Conservation (phyloP, 805 yeast genomes). For the Ogataea henricii region DNA sequence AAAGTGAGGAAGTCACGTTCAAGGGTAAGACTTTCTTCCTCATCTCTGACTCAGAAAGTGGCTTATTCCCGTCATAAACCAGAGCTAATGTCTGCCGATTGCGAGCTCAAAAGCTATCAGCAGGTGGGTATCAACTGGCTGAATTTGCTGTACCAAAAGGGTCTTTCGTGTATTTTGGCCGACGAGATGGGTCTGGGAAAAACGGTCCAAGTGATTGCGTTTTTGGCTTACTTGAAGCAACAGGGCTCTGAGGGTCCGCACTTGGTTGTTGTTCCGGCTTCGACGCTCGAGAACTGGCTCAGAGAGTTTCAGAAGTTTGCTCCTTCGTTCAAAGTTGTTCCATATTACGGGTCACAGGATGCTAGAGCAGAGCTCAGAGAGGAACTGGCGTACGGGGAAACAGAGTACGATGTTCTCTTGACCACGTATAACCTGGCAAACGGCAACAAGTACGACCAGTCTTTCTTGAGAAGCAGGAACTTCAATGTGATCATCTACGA, state of each 20-base stretch:
- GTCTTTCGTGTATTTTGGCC: conserved; percentile 89
- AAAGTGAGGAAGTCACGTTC: conserved; percentile 5
- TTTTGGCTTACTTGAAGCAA: conserved; percentile 81
- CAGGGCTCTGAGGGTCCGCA: conserved; percentile 70
- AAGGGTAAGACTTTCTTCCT: conserved; percentile 23
- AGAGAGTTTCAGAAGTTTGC: conserved; percentile 90
- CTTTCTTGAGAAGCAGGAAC: conserved; percentile 69
- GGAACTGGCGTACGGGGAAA: conserved; percentile 52
- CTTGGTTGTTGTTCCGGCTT: conserved; percentile 91
- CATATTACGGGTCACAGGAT: conserved; percentile 85
- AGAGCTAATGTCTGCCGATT: conserved; percentile 55
- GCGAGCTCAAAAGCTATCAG: conserved; percentile 83
- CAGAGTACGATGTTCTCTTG: conserved; percentile 80
- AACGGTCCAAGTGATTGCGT: conserved; percentile 94
- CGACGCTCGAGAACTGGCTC: conserved; percentile 96
- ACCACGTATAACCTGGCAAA: conserved; percentile 93
- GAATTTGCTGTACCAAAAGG: conserved; percentile 70
- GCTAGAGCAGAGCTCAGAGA: conserved; percentile 87
- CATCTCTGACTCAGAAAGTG: conserved; percentile 5
- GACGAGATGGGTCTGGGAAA: conserved; percentile 99
- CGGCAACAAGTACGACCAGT: conserved; percentile 78
- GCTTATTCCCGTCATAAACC: conserved; percentile 74
- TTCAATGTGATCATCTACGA: conserved; percentile 93
- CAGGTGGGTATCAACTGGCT: conserved; percentile 98
- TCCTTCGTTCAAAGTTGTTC: conserved; percentile 79